These are phyloP conservation scores for Fusarium liriodendri DNA, from an alignment of 2,329 filamentous ascomycete species.

Conservation along the genomic window DNA sequence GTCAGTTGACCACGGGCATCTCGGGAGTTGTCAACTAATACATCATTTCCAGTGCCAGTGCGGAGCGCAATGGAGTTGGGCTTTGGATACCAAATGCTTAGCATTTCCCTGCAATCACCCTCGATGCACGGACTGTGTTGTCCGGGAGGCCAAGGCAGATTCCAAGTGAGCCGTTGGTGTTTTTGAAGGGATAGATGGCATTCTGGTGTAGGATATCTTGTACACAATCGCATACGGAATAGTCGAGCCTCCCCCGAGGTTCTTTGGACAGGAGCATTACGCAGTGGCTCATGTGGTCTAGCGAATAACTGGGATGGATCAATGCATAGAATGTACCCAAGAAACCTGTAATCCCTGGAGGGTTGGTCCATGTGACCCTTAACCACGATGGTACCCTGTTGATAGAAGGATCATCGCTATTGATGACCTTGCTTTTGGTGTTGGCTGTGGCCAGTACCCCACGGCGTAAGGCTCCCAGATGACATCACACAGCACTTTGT, in stretches of 20 bases:
- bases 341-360: not conserved
- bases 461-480: not conserved
- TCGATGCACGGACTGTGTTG: not conserved
- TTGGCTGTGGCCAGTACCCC: not conserved
- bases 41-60: not conserved
- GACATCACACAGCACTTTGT: not conserved
- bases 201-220: not conserved
- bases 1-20: not conserved
- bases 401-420: not conserved
- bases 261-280: not conserved
- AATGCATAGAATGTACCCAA: not conserved
- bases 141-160: not conserved
- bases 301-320: not conserved
- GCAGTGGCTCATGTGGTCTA: not conserved
- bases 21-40: not conserved
- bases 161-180: not conserved
- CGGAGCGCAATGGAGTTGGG: not conserved
- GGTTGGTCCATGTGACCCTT: not conserved
- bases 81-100: not conserved
- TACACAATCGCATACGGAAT: not conserved
- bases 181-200: not conserved
- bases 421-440: not conserved
- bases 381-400: not conserved
- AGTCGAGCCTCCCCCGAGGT: not conserved
- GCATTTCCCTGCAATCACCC: not conserved